Percentiles rank a stretch among this genome's conserved stretches.
phyloP scores from a whole-genome alignment of 2,329 filamentous ascomycete species.

The Stagonosporopsis rhizophila region DNA sequence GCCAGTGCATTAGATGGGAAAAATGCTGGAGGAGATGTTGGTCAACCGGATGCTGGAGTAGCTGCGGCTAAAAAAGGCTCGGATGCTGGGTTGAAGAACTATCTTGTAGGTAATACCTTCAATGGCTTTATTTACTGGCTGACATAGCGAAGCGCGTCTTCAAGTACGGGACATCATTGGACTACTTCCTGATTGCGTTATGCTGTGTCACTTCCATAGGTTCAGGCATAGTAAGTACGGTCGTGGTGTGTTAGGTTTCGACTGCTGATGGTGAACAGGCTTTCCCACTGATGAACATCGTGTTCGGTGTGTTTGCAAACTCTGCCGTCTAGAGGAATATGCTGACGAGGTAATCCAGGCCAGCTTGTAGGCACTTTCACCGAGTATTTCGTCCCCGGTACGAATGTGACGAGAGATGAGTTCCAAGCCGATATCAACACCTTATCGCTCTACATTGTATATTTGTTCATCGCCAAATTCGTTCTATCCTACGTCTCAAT shows the following conservation, averaged over 20 bases:
- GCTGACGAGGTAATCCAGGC: slow-evolving; percentile 25
- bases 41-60: background rate
- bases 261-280: slow-evolving; percentile 12
- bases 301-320: slow-evolving; percentile 62
- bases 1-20: no score
- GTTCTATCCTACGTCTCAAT: slow-evolving; percentile 44
- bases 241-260: background rate
- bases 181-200: slow-evolving; percentile 37
- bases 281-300: slow-evolving; percentile 65
- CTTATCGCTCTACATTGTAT: slow-evolving; percentile 39
- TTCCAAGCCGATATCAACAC: slow-evolving; percentile 60
- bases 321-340: slow-evolving; percentile 48
- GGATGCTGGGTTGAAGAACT: background rate
- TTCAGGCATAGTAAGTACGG: slow-evolving; percentile 33
- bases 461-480: slow-evolving; percentile 48
- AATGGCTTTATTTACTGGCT: background rate
- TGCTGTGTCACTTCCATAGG: slow-evolving; percentile 43
- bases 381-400: slow-evolving; percentile 58
- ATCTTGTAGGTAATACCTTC: background rate
- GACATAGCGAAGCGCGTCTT: slow-evolving; percentile 37
- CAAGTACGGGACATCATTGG: slow-evolving; percentile 42
- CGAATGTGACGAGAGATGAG: slow-evolving; percentile 53
- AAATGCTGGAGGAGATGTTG: no score
- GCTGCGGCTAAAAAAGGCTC: background rate
- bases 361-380: slow-evolving; percentile 62